Evolutionary conservation across 805 yeast genomes (phyloP), one percentile per base, ranked within the genome.

Genomic region (Teunomyces stri): DNA sequence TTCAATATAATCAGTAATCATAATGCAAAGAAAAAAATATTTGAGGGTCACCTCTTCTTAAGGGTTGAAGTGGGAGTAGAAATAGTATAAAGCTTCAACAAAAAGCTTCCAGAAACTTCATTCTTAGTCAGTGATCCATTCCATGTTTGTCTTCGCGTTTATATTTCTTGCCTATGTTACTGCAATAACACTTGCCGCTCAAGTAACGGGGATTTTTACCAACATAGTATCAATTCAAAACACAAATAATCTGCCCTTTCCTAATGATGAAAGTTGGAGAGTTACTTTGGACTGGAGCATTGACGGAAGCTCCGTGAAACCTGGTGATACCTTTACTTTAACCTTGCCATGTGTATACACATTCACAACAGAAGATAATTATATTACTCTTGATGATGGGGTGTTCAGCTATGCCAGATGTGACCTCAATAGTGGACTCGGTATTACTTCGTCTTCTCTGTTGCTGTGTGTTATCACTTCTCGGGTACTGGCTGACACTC

Each of bases 281-380:
- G 31, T 29, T 5, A 45, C 51, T 1, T 31, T 64, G 9, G 42
- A 44, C 5, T 64, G 69, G 69, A 7, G 22, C 4, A 50, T 64
- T 12, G 34, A 44, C 9, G 56, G 58, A 12, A 3, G 44, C 4
- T 36, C 44, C 5, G 53, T 53, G 1, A 18, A 20, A 0, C 35
- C 68, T 0, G 66, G 65, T 28, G 69, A 65, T 45, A 62, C 65
- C 5, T 64, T 65, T 36, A 47, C 54, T 9, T 57, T 65, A 40
- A 38, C 45, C 28, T 43, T 65, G 50, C 68, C 68, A 2, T 56
- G 65, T 51, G 66, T 58, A 9, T 61, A 51, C 45, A 57, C 56
- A 39, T 60, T 62, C 43, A 56, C 58, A 2, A 42, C 57, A 3
- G 12, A 48, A 11, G 30, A 46, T 13, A 12, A 47, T 7, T 16